phyloP scores from a whole-genome alignment of 2,329 filamentous ascomycete species.

The Immersiporthe knoxdaviesiana region DNA sequence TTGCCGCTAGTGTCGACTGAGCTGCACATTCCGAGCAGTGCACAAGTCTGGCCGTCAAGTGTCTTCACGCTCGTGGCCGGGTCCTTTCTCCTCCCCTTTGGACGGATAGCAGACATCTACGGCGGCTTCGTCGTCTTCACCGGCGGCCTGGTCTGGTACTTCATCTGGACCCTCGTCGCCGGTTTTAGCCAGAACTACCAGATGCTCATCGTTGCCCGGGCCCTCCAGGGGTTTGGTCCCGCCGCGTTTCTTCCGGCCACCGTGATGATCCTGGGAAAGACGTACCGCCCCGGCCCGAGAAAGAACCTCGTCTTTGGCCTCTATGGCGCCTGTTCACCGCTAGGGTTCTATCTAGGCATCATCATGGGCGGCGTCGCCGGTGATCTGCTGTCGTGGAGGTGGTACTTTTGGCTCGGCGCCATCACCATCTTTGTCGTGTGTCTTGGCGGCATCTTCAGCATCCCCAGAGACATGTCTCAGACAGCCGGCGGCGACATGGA shows the following conservation, averaged over 20 bases:
- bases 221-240: conserved; percentile 73
- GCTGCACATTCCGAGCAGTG: conserved; percentile 65
- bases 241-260: conserved; percentile 73
- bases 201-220: conserved; percentile 75
- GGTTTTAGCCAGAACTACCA: conserved; percentile 70
- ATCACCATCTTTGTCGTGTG: conserved; percentile 42
- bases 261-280: conserved; percentile 69
- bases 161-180: conserved; percentile 68
- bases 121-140: conserved; percentile 66
- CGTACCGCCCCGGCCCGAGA: conserved; percentile 69
- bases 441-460: conserved; percentile 35
- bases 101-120: conserved; percentile 64
- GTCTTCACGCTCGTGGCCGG: conserved; percentile 61
- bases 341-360: conserved; percentile 67
- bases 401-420: conserved; percentile 71
- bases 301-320: conserved; percentile 70
- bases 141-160: conserved; percentile 64
- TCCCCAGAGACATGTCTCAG: conserved; percentile 40
- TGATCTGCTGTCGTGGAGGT: conserved; percentile 65
- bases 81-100: conserved; percentile 64
- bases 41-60: conserved; percentile 65
- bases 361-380: conserved; percentile 66
- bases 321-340: conserved; percentile 59
- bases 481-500: conserved; percentile 59
- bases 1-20: conserved; percentile 65